These are phyloP conservation scores for Boechera divaricarpa DNA, from an alignment of 345 rosid genomes.

Conservation along the genomic window DNA sequence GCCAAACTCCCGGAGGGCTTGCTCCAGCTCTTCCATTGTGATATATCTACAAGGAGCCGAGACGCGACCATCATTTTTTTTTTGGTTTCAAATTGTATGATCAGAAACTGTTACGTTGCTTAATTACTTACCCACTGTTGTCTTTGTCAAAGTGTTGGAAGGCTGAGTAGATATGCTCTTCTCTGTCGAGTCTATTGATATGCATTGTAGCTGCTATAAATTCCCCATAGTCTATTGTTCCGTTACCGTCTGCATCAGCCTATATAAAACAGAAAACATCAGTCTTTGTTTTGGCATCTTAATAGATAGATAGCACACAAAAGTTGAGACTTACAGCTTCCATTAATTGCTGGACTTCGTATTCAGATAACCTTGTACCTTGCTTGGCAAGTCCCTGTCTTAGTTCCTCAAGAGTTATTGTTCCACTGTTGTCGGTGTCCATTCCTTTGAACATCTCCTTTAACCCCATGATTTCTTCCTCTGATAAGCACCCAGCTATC, in stretches of 20 bases:
- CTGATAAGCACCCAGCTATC: slow-evolving; percentile 93
- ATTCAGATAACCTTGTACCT: slow-evolving; percentile 87
- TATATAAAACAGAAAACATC: slow-evolving; percentile 30
- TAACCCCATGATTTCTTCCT: slow-evolving; percentile 98
- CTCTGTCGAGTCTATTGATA: slow-evolving; percentile 72
- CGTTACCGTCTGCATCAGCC: slow-evolving; percentile 94
- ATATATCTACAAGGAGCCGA: slow-evolving; percentile 51
- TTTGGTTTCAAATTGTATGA: slow-evolving; percentile 26
- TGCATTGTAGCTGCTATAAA: slow-evolving; percentile 89
- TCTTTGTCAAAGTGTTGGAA: slow-evolving; percentile 90
- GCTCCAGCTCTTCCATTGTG: slow-evolving; percentile 90
- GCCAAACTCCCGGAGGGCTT: slow-evolving; percentile 83
- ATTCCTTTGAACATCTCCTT: slow-evolving; percentile 94
- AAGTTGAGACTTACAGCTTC: slow-evolving; percentile 77
- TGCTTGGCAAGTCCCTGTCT: slow-evolving; percentile 90
- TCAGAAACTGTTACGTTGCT: not conserved
- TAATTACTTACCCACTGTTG: slow-evolving; percentile 68
- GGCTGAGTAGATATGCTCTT: slow-evolving; percentile 79
- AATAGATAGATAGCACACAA: not conserved
- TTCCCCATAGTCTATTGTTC: slow-evolving; percentile 80
- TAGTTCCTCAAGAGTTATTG: slow-evolving; percentile 93
- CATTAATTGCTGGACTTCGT: slow-evolving; percentile 85
- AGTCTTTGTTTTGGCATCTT: not conserved
- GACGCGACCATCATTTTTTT: not conserved
- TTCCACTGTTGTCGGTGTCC: slow-evolving; percentile 86